phyloP scores from a whole-genome alignment of 176 grass and related monocot species.

The Rhynchospora breviuscula region DNA sequence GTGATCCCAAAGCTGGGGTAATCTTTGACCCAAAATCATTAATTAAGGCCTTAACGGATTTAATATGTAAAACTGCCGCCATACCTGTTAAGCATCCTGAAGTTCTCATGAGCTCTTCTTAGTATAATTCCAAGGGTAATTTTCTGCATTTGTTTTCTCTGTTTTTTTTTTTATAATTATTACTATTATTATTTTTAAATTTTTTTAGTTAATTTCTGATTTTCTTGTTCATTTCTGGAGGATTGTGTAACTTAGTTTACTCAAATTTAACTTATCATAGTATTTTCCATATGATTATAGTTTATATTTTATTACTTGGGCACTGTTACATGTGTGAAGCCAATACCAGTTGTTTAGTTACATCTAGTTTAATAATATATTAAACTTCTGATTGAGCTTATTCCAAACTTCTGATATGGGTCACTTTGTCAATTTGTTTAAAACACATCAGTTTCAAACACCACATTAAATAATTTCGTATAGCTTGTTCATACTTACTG shows the following conservation, averaged over 20 bases:
- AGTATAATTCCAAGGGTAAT: neutral
- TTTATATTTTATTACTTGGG: neutral
- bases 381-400: neutral
- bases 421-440: neutral
- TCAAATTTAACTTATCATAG: neutral
- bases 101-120: slow-evolving; percentile 37
- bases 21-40: slow-evolving; percentile 62
- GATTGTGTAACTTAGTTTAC: neutral
- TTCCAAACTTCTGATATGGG: neutral
- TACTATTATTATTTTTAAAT: neutral
- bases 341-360: neutral
- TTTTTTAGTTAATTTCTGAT: neutral
- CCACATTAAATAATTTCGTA: neutral
- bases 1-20: slow-evolving; percentile 42
- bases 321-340: neutral
- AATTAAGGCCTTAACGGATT: slow-evolving; percentile 57
- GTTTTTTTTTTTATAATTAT: neutral
- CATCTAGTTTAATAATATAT: neutral
- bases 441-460: neutral
- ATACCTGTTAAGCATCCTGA: slow-evolving; percentile 3
- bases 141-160: neutral
- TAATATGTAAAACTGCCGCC: slow-evolving; percentile 34
- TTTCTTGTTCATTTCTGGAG: neutral
- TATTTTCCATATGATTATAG: neutral
- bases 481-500: neutral